Conservation (phyloP, 495 filamentous ascomycete genomes). For the Talaromyces liani region DNA sequence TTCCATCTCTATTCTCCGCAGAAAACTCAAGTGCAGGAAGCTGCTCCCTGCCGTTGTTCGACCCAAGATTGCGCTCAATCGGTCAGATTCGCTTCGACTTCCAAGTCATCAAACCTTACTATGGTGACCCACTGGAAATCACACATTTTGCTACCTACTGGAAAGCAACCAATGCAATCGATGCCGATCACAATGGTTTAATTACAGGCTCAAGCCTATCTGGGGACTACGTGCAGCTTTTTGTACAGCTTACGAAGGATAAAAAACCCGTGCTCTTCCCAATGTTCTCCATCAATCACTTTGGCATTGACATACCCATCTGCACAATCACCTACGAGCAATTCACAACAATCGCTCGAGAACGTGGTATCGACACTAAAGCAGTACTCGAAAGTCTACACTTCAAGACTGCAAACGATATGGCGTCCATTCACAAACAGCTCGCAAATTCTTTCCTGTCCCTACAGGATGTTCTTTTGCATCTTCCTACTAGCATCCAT, state of each 20-base stretch:
- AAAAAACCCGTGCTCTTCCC: slow-evolving; percentile 81
- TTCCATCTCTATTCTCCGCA: slow-evolving; percentile 75
- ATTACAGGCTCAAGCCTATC: slow-evolving; percentile 93
- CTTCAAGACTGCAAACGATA: slow-evolving; percentile 40
- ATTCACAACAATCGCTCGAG: slow-evolving; percentile 58
- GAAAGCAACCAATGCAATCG: slow-evolving; percentile 92
- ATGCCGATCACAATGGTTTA: slow-evolving; percentile 72
- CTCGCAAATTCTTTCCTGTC: slow-evolving; percentile 69
- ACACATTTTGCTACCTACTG: slow-evolving; percentile 98
- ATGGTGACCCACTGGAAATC: slow-evolving; percentile 88
- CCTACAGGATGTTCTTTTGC: slow-evolving; percentile 62
- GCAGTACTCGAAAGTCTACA: slow-evolving; percentile 39
- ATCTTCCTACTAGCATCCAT: slow-evolving; percentile 70
- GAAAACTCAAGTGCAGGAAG: slow-evolving; percentile 66
- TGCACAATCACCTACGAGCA: slow-evolving; percentile 66
- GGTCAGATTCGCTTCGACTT: slow-evolving; percentile 90
- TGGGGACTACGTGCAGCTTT: slow-evolving; percentile 86
- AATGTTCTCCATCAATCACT: slow-evolving; percentile 67
- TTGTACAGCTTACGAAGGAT: slow-evolving; percentile 84
- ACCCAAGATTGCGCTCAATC: slow-evolving; percentile 86
- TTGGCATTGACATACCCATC: slow-evolving; percentile 74
- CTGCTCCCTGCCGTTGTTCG: slow-evolving; percentile 83
- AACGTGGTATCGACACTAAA: slow-evolving; percentile 30
- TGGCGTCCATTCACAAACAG: slow-evolving; percentile 58
- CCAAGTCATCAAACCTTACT: slow-evolving; percentile 94